Conservation (phyloP, 306 rosid genomes). For the Prunus campanulata region DNA sequence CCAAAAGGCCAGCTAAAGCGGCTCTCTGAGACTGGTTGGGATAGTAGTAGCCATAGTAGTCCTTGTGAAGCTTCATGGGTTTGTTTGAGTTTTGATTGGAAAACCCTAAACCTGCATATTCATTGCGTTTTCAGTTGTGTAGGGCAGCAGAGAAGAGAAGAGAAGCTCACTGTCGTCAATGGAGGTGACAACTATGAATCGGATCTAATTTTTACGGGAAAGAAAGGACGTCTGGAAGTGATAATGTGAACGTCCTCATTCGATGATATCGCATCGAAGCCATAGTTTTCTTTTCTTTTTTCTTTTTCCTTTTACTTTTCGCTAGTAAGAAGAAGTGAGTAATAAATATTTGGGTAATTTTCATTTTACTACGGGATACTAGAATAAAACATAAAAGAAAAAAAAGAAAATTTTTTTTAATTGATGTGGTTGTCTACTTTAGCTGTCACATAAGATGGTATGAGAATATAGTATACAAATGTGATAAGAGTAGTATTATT, state of each 20-base stretch:
- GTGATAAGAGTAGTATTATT: too few species aligned
- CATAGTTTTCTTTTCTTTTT: too few species aligned
- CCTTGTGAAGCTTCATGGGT: conserved; percentile 36
- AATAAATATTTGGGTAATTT: too few species aligned
- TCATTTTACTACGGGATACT: too few species aligned
- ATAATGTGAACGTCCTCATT: not conserved
- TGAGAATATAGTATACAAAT: too few species aligned
- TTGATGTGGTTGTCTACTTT: too few species aligned
- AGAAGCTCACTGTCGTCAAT: not conserved
- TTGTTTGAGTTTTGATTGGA: not conserved
- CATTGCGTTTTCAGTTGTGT: not conserved
- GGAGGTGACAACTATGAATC: not conserved
- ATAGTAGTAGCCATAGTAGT: conserved; percentile 3
- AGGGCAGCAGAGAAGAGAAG: not conserved
- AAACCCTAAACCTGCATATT: not conserved
- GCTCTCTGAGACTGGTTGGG: conserved; percentile 31
- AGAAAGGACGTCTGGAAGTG: not conserved
- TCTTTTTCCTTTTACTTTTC: too few species aligned
- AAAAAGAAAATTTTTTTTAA: too few species aligned
- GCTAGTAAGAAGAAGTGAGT: too few species aligned
- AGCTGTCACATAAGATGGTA: too few species aligned
- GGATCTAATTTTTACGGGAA: not conserved
- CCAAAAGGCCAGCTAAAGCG: conserved; percentile 31
- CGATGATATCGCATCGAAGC: not conserved
- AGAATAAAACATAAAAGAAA: too few species aligned